A percentile compares a stretch with the other conserved stretches of the same genome.
phyloP scores from a whole-genome alignment of 108 stramenopile genomes.

The Stephanodiscus minutulus region DNA sequence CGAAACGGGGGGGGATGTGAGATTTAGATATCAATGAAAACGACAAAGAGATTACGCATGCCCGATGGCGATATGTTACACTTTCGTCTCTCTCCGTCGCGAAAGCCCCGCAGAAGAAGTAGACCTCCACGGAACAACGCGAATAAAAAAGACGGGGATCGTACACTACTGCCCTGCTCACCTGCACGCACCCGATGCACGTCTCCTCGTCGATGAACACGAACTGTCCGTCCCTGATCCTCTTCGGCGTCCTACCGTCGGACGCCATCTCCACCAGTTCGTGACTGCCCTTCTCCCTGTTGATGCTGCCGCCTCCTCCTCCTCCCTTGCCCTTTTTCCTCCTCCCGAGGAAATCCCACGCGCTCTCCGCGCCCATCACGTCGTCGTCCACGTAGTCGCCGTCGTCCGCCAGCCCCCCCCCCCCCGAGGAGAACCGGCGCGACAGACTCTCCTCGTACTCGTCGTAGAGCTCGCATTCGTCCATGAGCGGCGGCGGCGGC shows the following conservation, averaged over 20 bases:
- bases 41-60: neutral
- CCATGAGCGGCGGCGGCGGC: conserved; percentile 37
- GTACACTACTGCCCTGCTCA: neutral
- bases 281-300: conserved; percentile 69
- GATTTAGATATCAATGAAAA: neutral
- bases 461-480: conserved; percentile 83
- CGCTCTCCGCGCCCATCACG: conserved; percentile 9
- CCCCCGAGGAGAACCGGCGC: conserved; percentile 10
- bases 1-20: neutral
- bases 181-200: conserved; percentile 82
- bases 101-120: too few relatives aligned
- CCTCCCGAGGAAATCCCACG: conserved; percentile 13
- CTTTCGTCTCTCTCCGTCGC: too few relatives aligned
- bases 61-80: neutral
- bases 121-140: too few relatives aligned
- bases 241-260: conserved; percentile 60
- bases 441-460: conserved; percentile 43
- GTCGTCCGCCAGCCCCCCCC: conserved; percentile 14
- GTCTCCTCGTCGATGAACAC: conserved; percentile 89
- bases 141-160: too few relatives aligned
- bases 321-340: conserved; percentile 5
- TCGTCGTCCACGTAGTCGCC: conserved; percentile 27
- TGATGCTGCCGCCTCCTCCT: too few relatives aligned
- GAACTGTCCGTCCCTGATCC: conserved; percentile 79
- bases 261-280: conserved; percentile 65